phyloP scores from a whole-genome alignment of 768 basidiomycete genomes.

The Suillus subaureus region DNA sequence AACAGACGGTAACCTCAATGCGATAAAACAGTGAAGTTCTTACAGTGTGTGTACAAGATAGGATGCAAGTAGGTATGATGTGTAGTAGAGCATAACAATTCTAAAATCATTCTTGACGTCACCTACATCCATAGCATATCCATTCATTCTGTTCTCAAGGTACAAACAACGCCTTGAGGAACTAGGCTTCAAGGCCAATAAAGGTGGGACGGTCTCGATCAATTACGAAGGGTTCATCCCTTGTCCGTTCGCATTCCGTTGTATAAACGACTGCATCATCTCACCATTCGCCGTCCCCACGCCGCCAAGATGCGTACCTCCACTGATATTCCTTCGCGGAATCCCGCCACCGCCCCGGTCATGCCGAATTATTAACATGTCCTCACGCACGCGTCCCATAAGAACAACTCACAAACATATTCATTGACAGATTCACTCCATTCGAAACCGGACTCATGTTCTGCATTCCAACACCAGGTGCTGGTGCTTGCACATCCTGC shows the following conservation, averaged over 20 bases:
- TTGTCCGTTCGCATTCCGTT: slow-evolving; percentile 38
- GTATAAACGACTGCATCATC: slow-evolving; percentile 51
- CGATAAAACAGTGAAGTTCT: background rate
- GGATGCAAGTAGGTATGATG: background rate
- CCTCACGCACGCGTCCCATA: slow-evolving; percentile 4
- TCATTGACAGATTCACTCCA: slow-evolving; percentile 17
- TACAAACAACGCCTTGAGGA: background rate
- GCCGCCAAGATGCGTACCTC: slow-evolving; percentile 27
- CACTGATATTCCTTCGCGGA: slow-evolving; percentile 13
- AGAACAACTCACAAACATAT: slow-evolving; percentile 21
- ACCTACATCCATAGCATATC: background rate
- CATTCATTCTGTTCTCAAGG: background rate
- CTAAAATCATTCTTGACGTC: background rate
- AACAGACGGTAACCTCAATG: slow-evolving; percentile 55
- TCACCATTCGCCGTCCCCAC: slow-evolving; percentile 36
- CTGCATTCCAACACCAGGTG: slow-evolving; percentile 13
- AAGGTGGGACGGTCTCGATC: background rate
- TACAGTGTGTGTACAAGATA: slow-evolving; percentile 2
- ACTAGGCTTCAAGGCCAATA: background rate
- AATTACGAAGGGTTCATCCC: slow-evolving; percentile 19
- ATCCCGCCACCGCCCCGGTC: slow-evolving; percentile 17
- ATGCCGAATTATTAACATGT: background rate
- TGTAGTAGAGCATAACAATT: slow-evolving; percentile 6
- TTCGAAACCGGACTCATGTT: slow-evolving; percentile 5
- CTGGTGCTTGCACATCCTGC: slow-evolving; percentile 6